phyloP scores from a whole-genome alignment of 257 asterid genomes.

The Ilex aquifolium region DNA sequence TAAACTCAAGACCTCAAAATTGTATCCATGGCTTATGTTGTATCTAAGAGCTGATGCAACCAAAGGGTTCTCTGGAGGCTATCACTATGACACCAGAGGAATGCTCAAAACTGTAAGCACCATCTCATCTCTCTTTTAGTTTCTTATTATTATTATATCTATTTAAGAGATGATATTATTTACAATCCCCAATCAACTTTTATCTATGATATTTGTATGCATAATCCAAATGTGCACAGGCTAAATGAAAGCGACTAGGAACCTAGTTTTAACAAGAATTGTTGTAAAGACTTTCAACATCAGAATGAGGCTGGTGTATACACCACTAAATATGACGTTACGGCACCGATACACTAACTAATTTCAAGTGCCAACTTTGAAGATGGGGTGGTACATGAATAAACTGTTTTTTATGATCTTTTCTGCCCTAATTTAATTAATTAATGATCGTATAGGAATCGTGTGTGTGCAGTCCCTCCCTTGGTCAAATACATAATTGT shows the following conservation, averaged over 20 bases:
- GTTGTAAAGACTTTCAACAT: too few relatives aligned
- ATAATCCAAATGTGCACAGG: neutral
- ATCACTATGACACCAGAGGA: slow-evolving; percentile 70
- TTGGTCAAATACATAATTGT: too few relatives aligned
- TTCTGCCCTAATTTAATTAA: too few relatives aligned
- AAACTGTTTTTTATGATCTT: too few relatives aligned
- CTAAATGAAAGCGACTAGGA: neutral
- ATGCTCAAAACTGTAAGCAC: slow-evolving; percentile 31
- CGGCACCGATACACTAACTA: neutral
- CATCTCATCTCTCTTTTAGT: neutral
- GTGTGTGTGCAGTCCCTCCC: too few relatives aligned
- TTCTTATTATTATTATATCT: too few relatives aligned
- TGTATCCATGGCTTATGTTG: slow-evolving; percentile 75
- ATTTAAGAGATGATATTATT: neutral
- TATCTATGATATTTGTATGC: neutral
- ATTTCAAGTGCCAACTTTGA: neutral
- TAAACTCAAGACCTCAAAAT: slow-evolving; percentile 47
- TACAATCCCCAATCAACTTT: neutral
- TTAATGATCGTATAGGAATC: too few relatives aligned
- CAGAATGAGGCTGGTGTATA: too few relatives aligned
- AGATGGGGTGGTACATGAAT: neutral
- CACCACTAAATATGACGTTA: neutral
- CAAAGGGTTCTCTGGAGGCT: slow-evolving; percentile 65
- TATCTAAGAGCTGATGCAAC: slow-evolving; percentile 76
- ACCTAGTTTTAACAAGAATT: neutral